These are phyloP conservation scores for Monilinia polystroma DNA, from an alignment of 2,329 filamentous ascomycete species.

Conservation along the genomic window DNA sequence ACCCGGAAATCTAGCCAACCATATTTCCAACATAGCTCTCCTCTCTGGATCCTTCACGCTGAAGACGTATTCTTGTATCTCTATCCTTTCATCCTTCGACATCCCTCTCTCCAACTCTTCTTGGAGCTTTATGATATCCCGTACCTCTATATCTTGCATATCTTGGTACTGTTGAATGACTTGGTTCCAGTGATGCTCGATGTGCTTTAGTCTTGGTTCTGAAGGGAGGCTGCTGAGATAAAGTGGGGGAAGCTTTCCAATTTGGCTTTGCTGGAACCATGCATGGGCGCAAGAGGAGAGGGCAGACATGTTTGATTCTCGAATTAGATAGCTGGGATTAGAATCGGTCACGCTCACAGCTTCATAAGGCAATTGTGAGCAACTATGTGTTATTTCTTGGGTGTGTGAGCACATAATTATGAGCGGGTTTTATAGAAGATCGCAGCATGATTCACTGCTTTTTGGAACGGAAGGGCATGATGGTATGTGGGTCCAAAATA, in stretches of 20 bases:
- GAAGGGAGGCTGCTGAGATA: conserved; percentile 7
- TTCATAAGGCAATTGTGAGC: not conserved
- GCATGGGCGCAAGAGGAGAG: not conserved
- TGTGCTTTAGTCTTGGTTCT: not conserved
- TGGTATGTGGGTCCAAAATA: not conserved
- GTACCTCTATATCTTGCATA: not conserved
- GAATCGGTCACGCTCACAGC: not conserved
- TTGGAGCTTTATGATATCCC: conserved; percentile 10
- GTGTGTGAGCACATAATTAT: no score
- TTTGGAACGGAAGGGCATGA: not conserved
- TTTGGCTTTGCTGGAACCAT: conserved; percentile 3
- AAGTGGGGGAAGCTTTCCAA: conserved; percentile 5
- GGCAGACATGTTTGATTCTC: not conserved
- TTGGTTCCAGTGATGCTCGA: conserved; percentile 17
- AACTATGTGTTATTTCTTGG: not conserved
- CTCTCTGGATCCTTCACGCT: not conserved
- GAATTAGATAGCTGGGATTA: not conserved
- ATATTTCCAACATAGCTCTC: conserved; percentile 15
- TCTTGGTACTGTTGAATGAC: not conserved
- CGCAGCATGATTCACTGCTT: not conserved
- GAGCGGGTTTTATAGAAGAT: not conserved
- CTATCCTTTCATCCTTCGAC: conserved; percentile 10
- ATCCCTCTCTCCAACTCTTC: conserved; percentile 10
- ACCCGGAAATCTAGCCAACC: conserved; percentile 16
- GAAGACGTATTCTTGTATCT: not conserved